Evolutionary conservation across 805 yeast species (phyloP).

Genomic region (Vanderwaltozyma tropicalis): DNA sequence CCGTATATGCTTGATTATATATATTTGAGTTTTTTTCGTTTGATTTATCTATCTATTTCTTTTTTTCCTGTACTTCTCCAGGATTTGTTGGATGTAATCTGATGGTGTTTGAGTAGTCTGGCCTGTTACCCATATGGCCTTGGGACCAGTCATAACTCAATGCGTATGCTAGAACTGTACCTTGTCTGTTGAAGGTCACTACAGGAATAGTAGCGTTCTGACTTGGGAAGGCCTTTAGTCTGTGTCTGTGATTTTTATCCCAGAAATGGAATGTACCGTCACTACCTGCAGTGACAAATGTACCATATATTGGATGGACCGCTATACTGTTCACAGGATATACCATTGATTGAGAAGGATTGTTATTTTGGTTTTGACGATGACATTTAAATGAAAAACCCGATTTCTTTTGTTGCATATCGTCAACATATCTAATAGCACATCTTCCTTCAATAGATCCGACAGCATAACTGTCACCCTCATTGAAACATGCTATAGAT

Average conservation of each 20-base stretch:
- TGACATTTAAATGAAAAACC: conserved; percentile 95
- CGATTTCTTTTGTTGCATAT: conserved; percentile 53
- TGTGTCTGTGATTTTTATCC: conserved; percentile 88
- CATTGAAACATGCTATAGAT: conserved; percentile 72
- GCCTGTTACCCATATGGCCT: conserved; percentile 70
- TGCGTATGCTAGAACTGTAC: conserved; percentile 83
- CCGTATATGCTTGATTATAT: not conserved
- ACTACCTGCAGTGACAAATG: conserved; percentile 87
- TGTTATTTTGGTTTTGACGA: conserved; percentile 43
- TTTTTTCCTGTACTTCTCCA: conserved; percentile 61
- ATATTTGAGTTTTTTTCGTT: not conserved
- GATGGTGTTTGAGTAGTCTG: conserved; percentile 62
- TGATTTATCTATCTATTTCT: conserved; percentile 19
- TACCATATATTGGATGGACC: conserved; percentile 85
- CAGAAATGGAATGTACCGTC: conserved; percentile 92
- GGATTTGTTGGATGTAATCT: conserved; percentile 79
- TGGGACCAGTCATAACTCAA: conserved; percentile 92
- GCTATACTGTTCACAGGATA: conserved; percentile 71
- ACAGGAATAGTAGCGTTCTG: conserved; percentile 61
- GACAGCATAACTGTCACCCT: conserved; percentile 84
- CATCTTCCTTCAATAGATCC: conserved; percentile 95
- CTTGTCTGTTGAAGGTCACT: conserved; percentile 72
- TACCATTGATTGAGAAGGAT: conserved; percentile 53
- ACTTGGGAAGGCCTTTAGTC: conserved; percentile 71
- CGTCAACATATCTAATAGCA: conserved; percentile 86